phyloP scores from a whole-genome alignment of 1,139 yeast species.

The Pichia sp. region DNA sequence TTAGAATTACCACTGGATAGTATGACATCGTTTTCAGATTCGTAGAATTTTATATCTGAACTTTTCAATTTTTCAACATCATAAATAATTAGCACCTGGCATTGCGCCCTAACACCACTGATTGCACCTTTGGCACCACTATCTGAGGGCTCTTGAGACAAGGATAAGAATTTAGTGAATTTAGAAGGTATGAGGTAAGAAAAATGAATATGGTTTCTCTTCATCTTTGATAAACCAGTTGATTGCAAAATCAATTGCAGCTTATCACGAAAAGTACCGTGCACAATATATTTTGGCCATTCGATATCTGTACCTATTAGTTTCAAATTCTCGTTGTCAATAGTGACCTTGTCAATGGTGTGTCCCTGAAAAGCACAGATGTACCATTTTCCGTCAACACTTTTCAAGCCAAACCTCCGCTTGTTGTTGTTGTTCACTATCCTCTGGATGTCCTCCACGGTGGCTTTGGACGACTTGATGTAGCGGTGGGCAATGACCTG shows the following conservation, averaged over 20 bases:
- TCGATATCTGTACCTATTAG: constrained; percentile 19
- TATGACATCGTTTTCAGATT: constrained; percentile 69
- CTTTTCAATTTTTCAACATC: constrained; percentile 43
- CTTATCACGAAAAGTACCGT: constrained; percentile 66
- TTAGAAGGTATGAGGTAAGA: constrained; percentile 38
- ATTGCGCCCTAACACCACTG: constrained; percentile 65
- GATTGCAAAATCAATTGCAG: constrained; percentile 42
- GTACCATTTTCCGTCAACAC: constrained; percentile 23
- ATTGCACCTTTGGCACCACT: constrained; percentile 37
- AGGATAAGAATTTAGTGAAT: constrained; percentile 3
- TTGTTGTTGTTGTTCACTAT: constrained; percentile 66
- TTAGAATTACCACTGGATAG: constrained; percentile 53
- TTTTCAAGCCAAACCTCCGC: constrained; percentile 50
- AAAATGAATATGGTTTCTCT: constrained; percentile 79
- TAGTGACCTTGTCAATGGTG: constrained; percentile 46
- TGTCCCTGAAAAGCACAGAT: constrained; percentile 96
- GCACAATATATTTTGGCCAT: constrained; percentile 49
- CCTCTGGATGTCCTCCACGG: constrained; percentile 49
- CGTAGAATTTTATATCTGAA: constrained; percentile 49
- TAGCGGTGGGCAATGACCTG: constrained; percentile 53
- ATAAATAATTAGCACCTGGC: constrained; percentile 57
- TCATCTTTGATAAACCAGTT: constrained; percentile 64
- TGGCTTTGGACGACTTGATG: constrained; percentile 48
- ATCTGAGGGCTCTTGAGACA: constrained; percentile 13
- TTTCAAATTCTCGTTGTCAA: constrained; percentile 30